Evolutionary conservation across 768 basidiomycete species (phyloP).

Genomic region (Lactarius sp.): DNA sequence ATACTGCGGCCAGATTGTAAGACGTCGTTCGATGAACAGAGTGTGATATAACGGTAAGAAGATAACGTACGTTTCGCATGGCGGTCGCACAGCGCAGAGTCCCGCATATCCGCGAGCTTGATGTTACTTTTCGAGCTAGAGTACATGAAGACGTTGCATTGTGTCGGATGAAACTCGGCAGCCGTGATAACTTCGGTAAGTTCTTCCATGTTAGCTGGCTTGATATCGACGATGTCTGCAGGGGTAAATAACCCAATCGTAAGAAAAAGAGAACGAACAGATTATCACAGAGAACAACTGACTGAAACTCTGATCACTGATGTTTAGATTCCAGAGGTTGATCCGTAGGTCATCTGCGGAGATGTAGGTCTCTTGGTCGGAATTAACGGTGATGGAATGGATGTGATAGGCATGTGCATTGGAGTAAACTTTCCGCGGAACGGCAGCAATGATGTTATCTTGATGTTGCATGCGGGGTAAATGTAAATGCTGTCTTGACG

Average conservation of each 20-base stretch:
- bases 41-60: conserved; percentile 2
- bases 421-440: conserved; percentile 97
- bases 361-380: conserved; percentile 98
- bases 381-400: conserved; percentile 99
- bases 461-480: conserved; percentile 90
- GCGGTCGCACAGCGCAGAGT: conserved; percentile 92
- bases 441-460: conserved; percentile 97
- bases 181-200: conserved; percentile 99
- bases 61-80: conserved; percentile 84
- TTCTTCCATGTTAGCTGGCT: conserved; percentile 99
- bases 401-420: conserved; percentile 99
- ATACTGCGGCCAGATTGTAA: conserved; percentile 51
- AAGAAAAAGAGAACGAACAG: neutral
- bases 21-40: conserved; percentile 11
- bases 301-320: conserved; percentile 99
- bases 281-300: conserved; percentile 34
- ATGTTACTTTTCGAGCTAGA: conserved; percentile 99
- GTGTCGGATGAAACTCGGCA: conserved; percentile 95
- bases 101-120: conserved; percentile 99
- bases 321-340: conserved; percentile 98
- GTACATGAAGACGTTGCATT: conserved; percentile 99
- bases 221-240: conserved; percentile 98
- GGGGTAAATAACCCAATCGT: neutral
- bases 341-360: conserved; percentile 97
- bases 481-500: conserved; percentile 55